Base-by-base conservation (phyloP, 1,284 basidiomycete species). In the Puccinia novopanici region DNA sequence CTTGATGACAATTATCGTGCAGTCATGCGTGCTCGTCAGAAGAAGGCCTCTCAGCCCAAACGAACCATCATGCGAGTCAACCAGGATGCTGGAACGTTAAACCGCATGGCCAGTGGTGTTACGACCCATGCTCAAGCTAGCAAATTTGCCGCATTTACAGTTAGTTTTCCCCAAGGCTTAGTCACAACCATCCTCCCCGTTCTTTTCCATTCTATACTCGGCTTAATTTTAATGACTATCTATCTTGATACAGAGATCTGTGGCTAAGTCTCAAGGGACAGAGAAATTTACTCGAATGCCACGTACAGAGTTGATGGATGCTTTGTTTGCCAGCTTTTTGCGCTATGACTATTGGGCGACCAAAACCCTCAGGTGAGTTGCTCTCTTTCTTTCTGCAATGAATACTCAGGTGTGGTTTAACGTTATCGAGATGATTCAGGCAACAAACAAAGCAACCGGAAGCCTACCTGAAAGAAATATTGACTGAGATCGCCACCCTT, bases 381-480 rank as follows among this genome's bases (percentile, higher is more conserved):
- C 27, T 12, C 9, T 40, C n/a, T 19, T 63, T 22, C 24, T 48
- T 9, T 37, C 24, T 57, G 42, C 15, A 12, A 42, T 40, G 15
- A 37, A 10, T 27, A 24, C 59, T 22, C n/a, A 17, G n/a, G 48
- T 30, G 30, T 34, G 4, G 34, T 34, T 54, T n/a, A 9, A 71
- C 40, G 50, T 37, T 24, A 15, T 42, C 27, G 22, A 59, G 40
- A 59, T 61, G 54, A n/a, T 19, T 57, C 74, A 89, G 93, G 67
- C 90, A 92, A 82, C 90, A 90, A 77, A 93, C 92, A 0, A 91
- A 95, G 85, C 95, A 98, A 86, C 95, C 95, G 0, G 93, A 96
- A 85, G 90, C 89, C 19, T 98, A 94, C 86, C 89, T 98, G 80
- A 93, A 94, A 83, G 94, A 98, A 83, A 91, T 93, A 0, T 87